A percentile compares a stretch with the other conserved stretches of the same genome.
These are phyloP conservation scores for Salix purpurea DNA, from an alignment of 345 rosid species.

Conservation along the genomic window DNA sequence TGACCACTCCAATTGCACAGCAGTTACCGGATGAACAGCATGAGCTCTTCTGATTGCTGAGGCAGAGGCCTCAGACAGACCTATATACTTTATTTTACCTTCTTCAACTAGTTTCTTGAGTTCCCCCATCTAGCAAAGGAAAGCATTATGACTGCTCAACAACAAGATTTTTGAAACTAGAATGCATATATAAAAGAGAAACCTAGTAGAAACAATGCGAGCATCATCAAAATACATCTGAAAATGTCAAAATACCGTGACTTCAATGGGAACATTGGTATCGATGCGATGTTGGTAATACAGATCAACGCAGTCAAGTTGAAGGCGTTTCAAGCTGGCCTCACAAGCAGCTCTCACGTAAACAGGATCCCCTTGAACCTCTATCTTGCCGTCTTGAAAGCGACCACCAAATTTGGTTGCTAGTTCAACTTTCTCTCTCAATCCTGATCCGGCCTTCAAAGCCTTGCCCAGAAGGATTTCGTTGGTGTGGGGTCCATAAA, in stretches of 20 bases:
- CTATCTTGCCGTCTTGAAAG: conserved; percentile 19
- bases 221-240: too few species aligned
- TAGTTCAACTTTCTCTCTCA: conserved; percentile 48
- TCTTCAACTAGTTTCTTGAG: conserved; percentile 69
- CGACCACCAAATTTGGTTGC: conserved; percentile 54
- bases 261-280: conserved; percentile 50
- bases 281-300: conserved; percentile 63
- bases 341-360: conserved; percentile 56
- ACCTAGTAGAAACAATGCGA: neutral
- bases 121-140: conserved; percentile 40
- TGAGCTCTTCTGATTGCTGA: conserved; percentile 79
- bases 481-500: conserved; percentile 47
- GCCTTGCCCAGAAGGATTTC: conserved; percentile 62
- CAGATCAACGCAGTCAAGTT: conserved; percentile 50
- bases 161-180: neutral
- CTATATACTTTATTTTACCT: conserved; percentile 69
- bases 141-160: neutral
- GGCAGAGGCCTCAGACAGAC: conserved; percentile 73
- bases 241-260: conserved; percentile 35
- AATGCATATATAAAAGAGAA: neutral
- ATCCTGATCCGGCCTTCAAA: conserved; percentile 37
- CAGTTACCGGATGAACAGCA: conserved; percentile 69
- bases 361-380: conserved; percentile 45
- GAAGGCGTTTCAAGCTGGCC: conserved; percentile 56
- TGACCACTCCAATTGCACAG: conserved; percentile 75